Base-by-base conservation (phyloP, 257 asterid species). In the Solanum etuberosum region DNA sequence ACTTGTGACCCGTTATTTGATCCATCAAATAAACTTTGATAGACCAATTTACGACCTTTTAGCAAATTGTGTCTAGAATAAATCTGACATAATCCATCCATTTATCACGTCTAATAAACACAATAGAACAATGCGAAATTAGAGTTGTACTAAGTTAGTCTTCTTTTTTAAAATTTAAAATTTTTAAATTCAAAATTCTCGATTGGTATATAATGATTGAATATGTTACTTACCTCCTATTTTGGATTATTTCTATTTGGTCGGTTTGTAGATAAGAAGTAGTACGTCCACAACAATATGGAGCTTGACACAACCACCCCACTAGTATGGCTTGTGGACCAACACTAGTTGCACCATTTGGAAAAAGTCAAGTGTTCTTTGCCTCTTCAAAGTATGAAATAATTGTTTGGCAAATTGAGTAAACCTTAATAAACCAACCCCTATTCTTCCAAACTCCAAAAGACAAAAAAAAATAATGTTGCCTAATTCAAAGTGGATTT, bases 371-470 rank as follows among this genome's bases (percentile, higher is more conserved):
- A 29, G 10, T 29, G 16, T 80, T 43, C 1, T 46, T 80, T 80
- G 85, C 85, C 67, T 80, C 85, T 80, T 80, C 85, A 80, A 80
- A 14, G 25, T 25, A 29, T 80, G 65, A 80, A 80, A 80, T 46
- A 9, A 80, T 80, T 80, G 25, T 43, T 80, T 27, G 29, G 85
- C 40, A 25, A 78, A 27, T 78, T 43, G 65, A 35, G 18, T 78
- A 27, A 78, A 78, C 9, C 84, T 78, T 16, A 40, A 14, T 25
- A 74, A 27, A 1, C 38, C 63, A 43, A 78, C 25, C 40, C 65
- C 65, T 48, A 77, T 77, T 13, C n/a, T 42, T 77, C 83, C 83
- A n/a, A 40, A 40, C 59, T 40, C 83, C 84, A 78, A 78, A 78
- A 78, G 84, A 78, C 84, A 27, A 78, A 78, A 77, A 43, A 11